phyloP scores from a whole-genome alignment of 1,284 basidiomycete genomes.

The Moniliella sp. region DNA sequence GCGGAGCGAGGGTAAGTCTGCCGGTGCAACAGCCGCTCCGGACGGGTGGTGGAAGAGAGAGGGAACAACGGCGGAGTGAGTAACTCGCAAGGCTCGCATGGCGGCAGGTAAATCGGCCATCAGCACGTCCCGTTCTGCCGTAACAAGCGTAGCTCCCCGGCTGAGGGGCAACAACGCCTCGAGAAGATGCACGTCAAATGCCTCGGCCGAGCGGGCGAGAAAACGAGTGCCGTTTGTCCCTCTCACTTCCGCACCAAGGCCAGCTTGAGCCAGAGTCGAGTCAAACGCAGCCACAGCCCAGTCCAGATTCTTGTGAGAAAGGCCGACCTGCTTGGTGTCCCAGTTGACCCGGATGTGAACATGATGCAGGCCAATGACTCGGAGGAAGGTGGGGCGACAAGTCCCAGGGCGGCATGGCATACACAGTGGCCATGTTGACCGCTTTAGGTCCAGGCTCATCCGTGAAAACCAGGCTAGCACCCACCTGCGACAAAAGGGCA shows the following conservation, averaged over 20 bases:
- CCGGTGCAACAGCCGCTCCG: slow-evolving; percentile 12
- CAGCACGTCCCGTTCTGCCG: slow-evolving; percentile 15
- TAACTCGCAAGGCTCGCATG: slow-evolving; percentile 14
- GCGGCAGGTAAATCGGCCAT: slow-evolving; percentile 22
- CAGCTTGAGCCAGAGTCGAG: slow-evolving; percentile 7
- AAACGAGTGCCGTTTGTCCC: no score
- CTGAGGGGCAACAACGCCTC: slow-evolving; percentile 28
- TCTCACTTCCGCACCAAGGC: not conserved
- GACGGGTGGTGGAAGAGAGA: slow-evolving; percentile 21
- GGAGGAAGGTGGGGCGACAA: no score
- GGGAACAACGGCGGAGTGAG: slow-evolving; percentile 28
- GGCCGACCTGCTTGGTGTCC: slow-evolving; percentile 10
- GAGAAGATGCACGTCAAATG: slow-evolving; percentile 30
- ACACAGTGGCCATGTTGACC: no score
- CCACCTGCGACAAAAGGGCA: no score
- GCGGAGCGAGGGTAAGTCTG: slow-evolving; percentile 13
- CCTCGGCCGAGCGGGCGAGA: slow-evolving; percentile 26
- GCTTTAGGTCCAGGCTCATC: no score
- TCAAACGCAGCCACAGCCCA: slow-evolving; percentile 17
- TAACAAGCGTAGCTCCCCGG: slow-evolving; percentile 25
- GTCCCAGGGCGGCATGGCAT: no score
- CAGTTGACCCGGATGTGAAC: slow-evolving; percentile 27
- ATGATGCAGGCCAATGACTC: slow-evolving; percentile 23
- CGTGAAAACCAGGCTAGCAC: no score
- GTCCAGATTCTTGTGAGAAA: slow-evolving; percentile 18